phyloP scores from a whole-genome alignment of 176 grass and related monocot species.

The Carex parvula region DNA sequence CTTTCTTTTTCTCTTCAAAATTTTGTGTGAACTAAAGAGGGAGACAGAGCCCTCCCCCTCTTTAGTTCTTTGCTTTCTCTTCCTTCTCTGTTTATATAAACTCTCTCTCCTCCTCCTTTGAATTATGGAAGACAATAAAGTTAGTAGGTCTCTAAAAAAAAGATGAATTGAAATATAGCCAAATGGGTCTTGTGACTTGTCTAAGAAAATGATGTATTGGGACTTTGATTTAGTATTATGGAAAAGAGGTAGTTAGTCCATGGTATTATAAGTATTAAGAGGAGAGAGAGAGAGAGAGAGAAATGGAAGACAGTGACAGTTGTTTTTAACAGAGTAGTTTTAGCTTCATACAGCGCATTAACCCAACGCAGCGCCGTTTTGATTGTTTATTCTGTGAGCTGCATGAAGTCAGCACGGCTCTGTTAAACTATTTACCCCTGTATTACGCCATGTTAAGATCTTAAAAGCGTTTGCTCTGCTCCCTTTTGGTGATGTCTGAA shows the following conservation, averaged over 20 bases:
- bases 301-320: slow-evolving; percentile 13
- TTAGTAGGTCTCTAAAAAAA: background rate
- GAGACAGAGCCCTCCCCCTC: slow-evolving; percentile 21
- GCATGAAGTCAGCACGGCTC: too few species aligned
- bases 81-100: slow-evolving; percentile 1
- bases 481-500: background rate
- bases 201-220: background rate
- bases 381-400: too few species aligned
- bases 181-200: slow-evolving; percentile 2
- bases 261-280: background rate
- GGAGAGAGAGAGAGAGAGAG: background rate
- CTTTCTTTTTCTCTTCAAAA: background rate
- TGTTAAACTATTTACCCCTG: too few species aligned
- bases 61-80: slow-evolving; percentile 19
- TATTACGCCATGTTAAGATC: background rate
- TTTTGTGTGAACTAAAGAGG: slow-evolving; percentile 26
- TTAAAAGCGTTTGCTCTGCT: background rate
- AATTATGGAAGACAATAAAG: slow-evolving; percentile 18
- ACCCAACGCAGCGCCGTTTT: too few species aligned
- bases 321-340: background rate
- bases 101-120: background rate
- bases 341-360: too few species aligned
- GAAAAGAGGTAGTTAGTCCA: background rate
- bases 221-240: background rate
- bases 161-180: background rate